Conservation (phyloP, 2,329 filamentous ascomycete species). For the Leptographium radiaticola region DNA sequence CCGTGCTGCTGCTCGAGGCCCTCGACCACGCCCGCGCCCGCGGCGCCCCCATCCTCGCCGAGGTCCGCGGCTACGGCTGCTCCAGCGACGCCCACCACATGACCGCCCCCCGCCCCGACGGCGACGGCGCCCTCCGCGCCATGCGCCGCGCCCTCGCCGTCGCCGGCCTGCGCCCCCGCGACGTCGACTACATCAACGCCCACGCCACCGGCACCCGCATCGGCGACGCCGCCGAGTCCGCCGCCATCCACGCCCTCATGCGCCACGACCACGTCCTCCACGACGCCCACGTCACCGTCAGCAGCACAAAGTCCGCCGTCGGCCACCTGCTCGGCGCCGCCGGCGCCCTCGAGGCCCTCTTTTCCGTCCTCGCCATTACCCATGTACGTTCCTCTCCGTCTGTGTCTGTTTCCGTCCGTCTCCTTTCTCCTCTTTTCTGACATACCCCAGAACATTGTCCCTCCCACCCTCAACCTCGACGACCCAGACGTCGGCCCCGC, state of each 20-base stretch:
- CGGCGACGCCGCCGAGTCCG: constrained; percentile 79
- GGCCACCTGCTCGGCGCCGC: constrained; percentile 87
- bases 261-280: constrained; percentile 56
- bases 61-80: constrained; percentile 77
- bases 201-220: constrained; percentile 82
- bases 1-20: constrained; percentile 79
- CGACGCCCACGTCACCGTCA: constrained; percentile 61
- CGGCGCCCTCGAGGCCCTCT: constrained; percentile 80
- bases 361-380: constrained; percentile 65
- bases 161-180: constrained; percentile 52
- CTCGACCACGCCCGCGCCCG: constrained; percentile 72
- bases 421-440: no score
- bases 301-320: constrained; percentile 86
- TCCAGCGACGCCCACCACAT: constrained; percentile 89
- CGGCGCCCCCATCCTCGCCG: constrained; percentile 74
- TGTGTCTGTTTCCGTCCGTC: no score
- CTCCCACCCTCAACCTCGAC: constrained; percentile 75
- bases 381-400: constrained; percentile 44
- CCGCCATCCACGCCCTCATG: constrained; percentile 67
- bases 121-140: constrained; percentile 65
- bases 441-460: constrained; percentile 53
- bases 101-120: constrained; percentile 76
- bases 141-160: constrained; percentile 75
- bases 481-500: constrained; percentile 52
- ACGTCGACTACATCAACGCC: constrained; percentile 87